Percentiles rank a stretch among this genome's conserved stretches.
These are phyloP conservation scores for Candolleomyces aberdarensis DNA, from an alignment of 768 basidiomycete genomes.

Conservation along the genomic window DNA sequence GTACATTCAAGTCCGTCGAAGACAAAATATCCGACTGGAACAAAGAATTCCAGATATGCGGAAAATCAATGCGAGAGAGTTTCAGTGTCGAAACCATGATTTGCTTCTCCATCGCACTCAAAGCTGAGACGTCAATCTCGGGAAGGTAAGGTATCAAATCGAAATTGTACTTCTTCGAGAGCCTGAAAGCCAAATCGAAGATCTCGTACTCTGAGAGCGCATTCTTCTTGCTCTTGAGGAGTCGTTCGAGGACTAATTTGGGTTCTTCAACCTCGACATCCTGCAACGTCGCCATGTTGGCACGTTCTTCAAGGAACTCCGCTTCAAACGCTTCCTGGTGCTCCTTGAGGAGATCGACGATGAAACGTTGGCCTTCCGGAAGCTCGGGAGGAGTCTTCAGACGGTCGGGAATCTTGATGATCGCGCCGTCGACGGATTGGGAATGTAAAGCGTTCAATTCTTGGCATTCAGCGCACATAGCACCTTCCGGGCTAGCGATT, in stretches of 20 bases:
- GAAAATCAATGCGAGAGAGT: conserved; percentile 37
- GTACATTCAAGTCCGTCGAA: conserved; percentile 45
- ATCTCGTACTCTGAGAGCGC: conserved; percentile 62
- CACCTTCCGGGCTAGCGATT: conserved; percentile 50
- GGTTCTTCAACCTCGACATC: conserved; percentile 33
- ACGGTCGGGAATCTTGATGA: conserved; percentile 56
- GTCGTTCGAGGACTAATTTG: conserved; percentile 35
- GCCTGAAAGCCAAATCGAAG: conserved; percentile 45
- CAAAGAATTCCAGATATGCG: conserved; percentile 62
- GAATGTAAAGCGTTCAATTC: conserved; percentile 72
- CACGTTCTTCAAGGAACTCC: conserved; percentile 31
- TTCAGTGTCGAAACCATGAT: conserved; percentile 41
- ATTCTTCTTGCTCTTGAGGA: conserved; percentile 49
- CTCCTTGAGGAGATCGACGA: conserved; percentile 50
- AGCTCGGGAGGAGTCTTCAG: conserved; percentile 49
- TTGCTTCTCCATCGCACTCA: conserved; percentile 52
- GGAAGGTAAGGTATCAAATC: conserved; percentile 43
- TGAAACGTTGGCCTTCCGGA: conserved; percentile 32
- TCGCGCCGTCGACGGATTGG: conserved; percentile 64
- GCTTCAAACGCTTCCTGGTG: conserved; percentile 44
- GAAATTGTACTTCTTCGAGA: conserved; percentile 43
- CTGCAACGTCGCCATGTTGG: conserved; percentile 16
- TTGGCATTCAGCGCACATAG: conserved; percentile 62
- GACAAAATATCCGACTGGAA: conserved; percentile 58
- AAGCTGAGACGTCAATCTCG: conserved; percentile 56